Conservation (phyloP, 225 moss, liverwort and hornwort genomes). For the Bryum argenteum region DNA sequence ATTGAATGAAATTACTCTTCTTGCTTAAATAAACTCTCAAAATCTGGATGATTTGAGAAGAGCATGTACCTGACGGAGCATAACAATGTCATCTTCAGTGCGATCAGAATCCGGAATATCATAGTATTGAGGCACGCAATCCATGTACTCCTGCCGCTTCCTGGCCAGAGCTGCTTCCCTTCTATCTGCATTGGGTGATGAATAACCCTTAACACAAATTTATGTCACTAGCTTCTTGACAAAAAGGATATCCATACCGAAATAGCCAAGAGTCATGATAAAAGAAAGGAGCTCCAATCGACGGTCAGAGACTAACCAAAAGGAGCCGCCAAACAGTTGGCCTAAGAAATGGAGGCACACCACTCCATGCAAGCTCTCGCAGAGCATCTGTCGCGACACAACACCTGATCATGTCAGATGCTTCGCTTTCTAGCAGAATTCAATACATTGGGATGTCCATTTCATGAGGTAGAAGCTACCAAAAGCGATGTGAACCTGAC, state of each 20-base stretch:
- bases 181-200: constrained; percentile 98
- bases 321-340: constrained; percentile 95
- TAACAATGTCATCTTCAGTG: constrained; percentile 92
- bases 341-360: constrained; percentile 84
- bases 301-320: constrained; percentile 60
- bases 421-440: constrained; percentile 13
- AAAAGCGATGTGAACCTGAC: background rate
- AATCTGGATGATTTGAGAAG: background rate
- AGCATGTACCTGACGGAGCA: constrained; percentile 78
- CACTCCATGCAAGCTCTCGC: constrained; percentile 99
- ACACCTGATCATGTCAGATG: constrained; percentile 1
- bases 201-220: constrained; percentile 75
- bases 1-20: background rate
- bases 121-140: constrained; percentile 92
- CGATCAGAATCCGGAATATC: constrained; percentile 91
- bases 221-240: constrained; percentile 42
- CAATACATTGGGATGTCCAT: constrained; percentile 1
- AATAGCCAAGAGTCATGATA: background rate
- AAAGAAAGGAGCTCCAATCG: background rate
- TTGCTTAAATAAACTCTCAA: background rate
- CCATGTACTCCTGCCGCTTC: constrained; percentile 96
- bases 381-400: constrained; percentile 71
- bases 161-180: constrained; percentile 85
- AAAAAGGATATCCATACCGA: constrained; percentile 5
- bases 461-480: background rate